These are phyloP conservation scores for Akanthomyces dipterigenus DNA, from an alignment of 2,329 filamentous ascomycete species.

Conservation along the genomic window DNA sequence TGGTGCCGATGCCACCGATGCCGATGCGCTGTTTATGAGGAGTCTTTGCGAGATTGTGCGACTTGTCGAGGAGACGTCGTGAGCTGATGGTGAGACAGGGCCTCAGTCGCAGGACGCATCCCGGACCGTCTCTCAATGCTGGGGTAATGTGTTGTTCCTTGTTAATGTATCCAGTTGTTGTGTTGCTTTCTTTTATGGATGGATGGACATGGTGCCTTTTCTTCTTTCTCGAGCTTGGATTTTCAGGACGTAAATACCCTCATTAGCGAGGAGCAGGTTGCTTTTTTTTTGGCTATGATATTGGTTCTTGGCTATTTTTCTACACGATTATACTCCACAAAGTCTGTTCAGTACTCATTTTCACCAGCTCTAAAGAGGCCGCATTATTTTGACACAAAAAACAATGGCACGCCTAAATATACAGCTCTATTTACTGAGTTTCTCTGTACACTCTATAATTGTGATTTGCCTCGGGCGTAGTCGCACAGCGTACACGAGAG, in stretches of 20 bases:
- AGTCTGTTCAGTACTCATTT: not conserved
- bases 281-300: not conserved
- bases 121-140: too few relatives aligned
- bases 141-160: not conserved
- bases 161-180: not conserved
- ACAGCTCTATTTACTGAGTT: not conserved
- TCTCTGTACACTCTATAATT: not conserved
- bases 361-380: not conserved
- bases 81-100: not conserved
- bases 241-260: not conserved
- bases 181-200: not conserved
- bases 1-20: conserved; percentile 23
- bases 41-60: conserved; percentile 38
- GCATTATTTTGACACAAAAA: not conserved
- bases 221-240: not conserved
- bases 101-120: not conserved
- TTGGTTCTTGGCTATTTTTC: too few relatives aligned
- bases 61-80: conserved; percentile 26
- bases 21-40: conserved; percentile 32
- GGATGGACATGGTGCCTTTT: not conserved
- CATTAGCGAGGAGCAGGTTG: conserved; percentile 3
- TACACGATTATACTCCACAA: not conserved
- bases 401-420: not conserved
- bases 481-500: not conserved
- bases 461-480: not conserved